Evolutionary conservation across 2,329 filamentous ascomycete species (phyloP), one percentile per base, ranked within the genome.

Genomic region (Neonectria punicea): DNA sequence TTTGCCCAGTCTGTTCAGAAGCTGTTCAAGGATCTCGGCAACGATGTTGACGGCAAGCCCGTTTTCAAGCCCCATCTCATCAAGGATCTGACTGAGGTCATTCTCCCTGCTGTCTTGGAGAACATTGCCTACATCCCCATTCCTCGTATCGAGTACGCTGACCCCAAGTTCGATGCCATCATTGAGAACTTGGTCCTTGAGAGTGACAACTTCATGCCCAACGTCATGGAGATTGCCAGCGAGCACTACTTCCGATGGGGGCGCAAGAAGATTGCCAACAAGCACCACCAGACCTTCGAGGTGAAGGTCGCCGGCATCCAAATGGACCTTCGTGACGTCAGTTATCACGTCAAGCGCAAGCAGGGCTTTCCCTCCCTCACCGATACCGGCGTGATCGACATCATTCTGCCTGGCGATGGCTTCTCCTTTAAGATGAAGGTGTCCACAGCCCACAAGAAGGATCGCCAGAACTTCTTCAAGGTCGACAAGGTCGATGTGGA

Each of bases 231-330:
- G 79, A 86, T 98, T 67, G 88, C 90, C 64, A 96, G 90, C 77
- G 94, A 98, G 82, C 96, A 98, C 84, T 97, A 96, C 84, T 93
- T 94, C 88, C 90, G 93, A 71, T 97, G 92, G 90, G 96, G 95
- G 41, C 93, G 96, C 77, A 98, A 97, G 89, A 91, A 90, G 78
- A 86, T 94, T 73, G 84, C 87, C 74, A 97, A 87, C 85, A 93
- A 91, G 84, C 91, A 89, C 80, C 91, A 93, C 80, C 94, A 97
- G 81, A 91, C 90, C 79, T 85, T 86, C 2, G 93, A 96, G 84
- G 85, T 98, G 67, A 92, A 93, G 67, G 92, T 96, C 3, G 92
- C 93, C 25, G 95, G 96, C 58, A 87, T 99, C 44, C 96, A 99
- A 84, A 94, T 95, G 85, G 96, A 99, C 72, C 85, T 98, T 49